Percentiles rank a stretch among this genome's conserved stretches.
phyloP scores from a whole-genome alignment of 1,139 yeast genomes.

The Candida sp. region DNA sequence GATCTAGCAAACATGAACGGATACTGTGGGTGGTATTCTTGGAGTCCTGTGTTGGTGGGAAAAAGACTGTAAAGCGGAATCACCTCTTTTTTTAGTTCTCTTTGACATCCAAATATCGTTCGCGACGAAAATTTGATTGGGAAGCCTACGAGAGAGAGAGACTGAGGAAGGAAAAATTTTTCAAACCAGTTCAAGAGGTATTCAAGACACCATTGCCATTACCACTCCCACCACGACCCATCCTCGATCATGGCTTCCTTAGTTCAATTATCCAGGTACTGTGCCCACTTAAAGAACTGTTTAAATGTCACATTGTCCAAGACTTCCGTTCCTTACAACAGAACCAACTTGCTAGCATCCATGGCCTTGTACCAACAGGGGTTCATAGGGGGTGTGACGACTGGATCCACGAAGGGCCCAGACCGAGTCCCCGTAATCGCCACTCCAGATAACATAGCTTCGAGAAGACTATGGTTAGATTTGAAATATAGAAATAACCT shows the following conservation, averaged over 20 bases:
- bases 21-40: background rate
- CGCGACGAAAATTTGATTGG: background rate
- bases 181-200: background rate
- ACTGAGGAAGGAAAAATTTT: background rate
- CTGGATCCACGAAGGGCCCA: constrained; percentile 93
- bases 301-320: constrained; percentile 73
- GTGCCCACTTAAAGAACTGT: constrained; percentile 92
- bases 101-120: background rate
- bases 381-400: constrained; percentile 79
- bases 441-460: constrained; percentile 85
- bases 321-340: constrained; percentile 85
- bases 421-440: constrained; percentile 76
- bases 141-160: background rate
- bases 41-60: background rate
- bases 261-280: constrained; percentile 80
- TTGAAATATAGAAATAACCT: constrained; percentile 83
- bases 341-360: constrained; percentile 82
- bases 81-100: background rate
- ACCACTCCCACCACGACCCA: background rate
- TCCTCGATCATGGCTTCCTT: constrained; percentile 62
- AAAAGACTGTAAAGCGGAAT: background rate
- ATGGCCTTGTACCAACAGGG: constrained; percentile 91
- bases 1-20: constrained; percentile 1
- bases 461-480: constrained; percentile 92
- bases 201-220: too few relatives aligned